A percentile compares a stretch with the other conserved stretches of the same genome.
Evolutionary conservation across 805 yeast genomes (phyloP).

Genomic region (Schizosaccharomyces japonicus): DNA sequence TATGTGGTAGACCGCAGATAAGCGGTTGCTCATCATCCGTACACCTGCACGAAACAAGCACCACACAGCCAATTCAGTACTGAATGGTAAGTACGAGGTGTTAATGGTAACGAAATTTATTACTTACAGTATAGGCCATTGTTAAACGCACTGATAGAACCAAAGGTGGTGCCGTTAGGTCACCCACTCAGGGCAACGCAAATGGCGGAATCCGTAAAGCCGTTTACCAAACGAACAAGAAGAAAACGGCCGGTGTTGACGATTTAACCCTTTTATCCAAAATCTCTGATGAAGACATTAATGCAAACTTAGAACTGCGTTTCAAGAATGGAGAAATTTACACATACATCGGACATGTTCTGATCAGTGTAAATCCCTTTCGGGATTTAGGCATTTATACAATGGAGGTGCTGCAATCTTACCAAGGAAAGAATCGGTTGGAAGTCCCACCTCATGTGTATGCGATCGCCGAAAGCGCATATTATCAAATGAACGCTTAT

Average conservation of each 20-base stretch:
- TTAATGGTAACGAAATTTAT: no score
- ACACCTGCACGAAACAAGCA: no score
- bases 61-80: no score
- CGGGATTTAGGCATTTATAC: slow-evolving; percentile 90
- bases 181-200: slow-evolving; percentile 11
- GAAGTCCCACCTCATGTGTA: slow-evolving; percentile 91
- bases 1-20: no score
- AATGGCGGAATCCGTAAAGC: slow-evolving; percentile 42
- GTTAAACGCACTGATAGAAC: slow-evolving; percentile 12
- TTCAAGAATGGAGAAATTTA: slow-evolving; percentile 77
- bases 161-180: slow-evolving; percentile 13
- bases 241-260: slow-evolving; percentile 94
- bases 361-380: slow-evolving; percentile 90
- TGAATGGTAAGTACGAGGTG: no score
- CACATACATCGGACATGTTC: slow-evolving; percentile 80
- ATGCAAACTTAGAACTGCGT: slow-evolving; percentile 70
- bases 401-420: slow-evolving; percentile 43
- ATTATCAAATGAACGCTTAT: slow-evolving; percentile 80
- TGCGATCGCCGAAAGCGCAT: slow-evolving; percentile 94
- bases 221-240: slow-evolving; percentile 70
- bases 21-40: no score
- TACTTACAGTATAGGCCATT: slow-evolving; percentile 9
- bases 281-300: slow-evolving; percentile 77
- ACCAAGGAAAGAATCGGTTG: slow-evolving; percentile 74
- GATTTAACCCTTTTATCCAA: slow-evolving; percentile 74